Conservation (phyloP, 139 green algal species). For the Dunaliella primolecta region DNA sequence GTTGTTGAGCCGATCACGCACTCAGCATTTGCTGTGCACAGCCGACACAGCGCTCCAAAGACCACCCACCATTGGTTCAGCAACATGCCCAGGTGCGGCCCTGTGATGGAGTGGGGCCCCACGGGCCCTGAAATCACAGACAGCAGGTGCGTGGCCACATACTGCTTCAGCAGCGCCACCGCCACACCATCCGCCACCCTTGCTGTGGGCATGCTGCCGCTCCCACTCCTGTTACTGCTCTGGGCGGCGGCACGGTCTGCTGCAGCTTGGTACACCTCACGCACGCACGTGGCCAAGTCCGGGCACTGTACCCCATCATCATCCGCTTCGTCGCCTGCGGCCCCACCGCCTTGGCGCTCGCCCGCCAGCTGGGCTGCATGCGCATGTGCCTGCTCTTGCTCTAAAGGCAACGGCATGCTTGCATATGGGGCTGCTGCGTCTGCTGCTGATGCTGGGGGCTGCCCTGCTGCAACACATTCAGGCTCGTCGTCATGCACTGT, state of each 20-base stretch:
- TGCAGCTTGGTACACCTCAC: background rate
- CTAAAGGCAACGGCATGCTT: background rate
- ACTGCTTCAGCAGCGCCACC: background rate
- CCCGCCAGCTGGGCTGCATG: background rate
- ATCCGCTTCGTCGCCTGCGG: background rate
- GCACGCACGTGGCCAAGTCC: background rate
- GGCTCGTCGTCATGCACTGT: background rate
- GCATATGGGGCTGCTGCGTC: no score
- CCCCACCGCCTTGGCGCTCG: background rate
- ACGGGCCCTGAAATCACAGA: no score
- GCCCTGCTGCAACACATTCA: background rate
- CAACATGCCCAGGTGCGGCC: no score
- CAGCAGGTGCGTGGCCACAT: no score
- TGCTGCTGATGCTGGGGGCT: background rate
- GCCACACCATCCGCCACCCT: background rate
- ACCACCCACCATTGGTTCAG: no score
- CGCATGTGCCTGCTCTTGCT: background rate
- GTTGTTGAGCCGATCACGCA: no score
- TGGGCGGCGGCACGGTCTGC: no score
- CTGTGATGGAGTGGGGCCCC: no score
- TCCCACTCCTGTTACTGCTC: no score
- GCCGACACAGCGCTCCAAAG: no score
- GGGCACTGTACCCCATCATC: background rate
- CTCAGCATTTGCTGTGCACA: no score
- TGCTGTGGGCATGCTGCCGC: background rate